Evolutionary conservation across 1,284 basidiomycete species (phyloP), one percentile per base, ranked within the genome.

Genomic region (Ustanciosporium gigantosporum): DNA sequence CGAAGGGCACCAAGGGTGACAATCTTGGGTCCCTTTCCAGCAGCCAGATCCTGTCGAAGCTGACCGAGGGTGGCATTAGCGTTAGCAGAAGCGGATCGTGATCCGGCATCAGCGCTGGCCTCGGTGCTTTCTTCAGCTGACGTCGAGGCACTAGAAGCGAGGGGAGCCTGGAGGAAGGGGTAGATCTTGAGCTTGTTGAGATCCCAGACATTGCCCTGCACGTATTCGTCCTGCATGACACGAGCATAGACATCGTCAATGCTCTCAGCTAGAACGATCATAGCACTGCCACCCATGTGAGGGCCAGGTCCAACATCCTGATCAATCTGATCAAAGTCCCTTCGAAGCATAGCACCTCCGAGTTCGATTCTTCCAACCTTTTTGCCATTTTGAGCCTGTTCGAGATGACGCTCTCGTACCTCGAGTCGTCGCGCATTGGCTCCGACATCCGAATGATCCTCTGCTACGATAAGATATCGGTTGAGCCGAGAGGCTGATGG

Each of bases 391-490:
- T 46, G 55, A 7, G 66, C 68, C 2, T 59, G 41, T 25, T 64
- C 66, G 16, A 71, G 44, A 41, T 71, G 68, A 23, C 55, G 46
- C 24, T 71, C 66, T 20, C 68, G 53, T 16, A 72, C 69, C 38
- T 68, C 69, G 37, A 68, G 50, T 17, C 64, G 42, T 13, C 67
- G 43, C 4, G 67, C 55, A 35, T 64, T 50, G 17, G 67, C 59
- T 6, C 57, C 58, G 9, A 65, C 40, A 40, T 66, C 55, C 23
- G 43, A 1, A 24, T 31, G 46, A 34, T 68, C 64, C 39, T 68
- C 61, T 14, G 68, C 68, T 15, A 70, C 34, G 23, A 70, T 52
- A 7, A 70, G 31, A 29, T 70, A 70, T 16, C 59, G 52, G 50
- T 68, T 66, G n/a, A 68, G 44, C 3, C 50, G 46, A 0, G 41